Evolutionary conservation across 2,329 filamentous ascomycete species (phyloP).

Genomic region (Stenocarpella maydis): DNA sequence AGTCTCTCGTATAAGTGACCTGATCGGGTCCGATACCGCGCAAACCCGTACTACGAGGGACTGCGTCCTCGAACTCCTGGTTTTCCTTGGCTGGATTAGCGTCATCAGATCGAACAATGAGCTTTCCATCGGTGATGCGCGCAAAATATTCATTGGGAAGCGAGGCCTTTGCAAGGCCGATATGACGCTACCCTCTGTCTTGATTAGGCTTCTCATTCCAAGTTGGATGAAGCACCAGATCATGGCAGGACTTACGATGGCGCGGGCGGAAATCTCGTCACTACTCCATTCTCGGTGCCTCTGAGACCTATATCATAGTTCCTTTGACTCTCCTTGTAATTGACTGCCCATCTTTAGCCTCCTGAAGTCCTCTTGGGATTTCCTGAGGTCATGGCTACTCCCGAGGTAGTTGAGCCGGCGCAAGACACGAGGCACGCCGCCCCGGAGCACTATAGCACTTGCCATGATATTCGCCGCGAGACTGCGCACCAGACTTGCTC

Average conservation of each 20-base stretch:
- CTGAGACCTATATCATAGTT: slow-evolving; percentile 90
- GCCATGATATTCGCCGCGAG: slow-evolving; percentile 83
- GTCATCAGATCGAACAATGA: slow-evolving; percentile 96
- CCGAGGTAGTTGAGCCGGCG: slow-evolving; percentile 92
- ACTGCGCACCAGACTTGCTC: slow-evolving; percentile 84
- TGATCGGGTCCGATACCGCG: slow-evolving; percentile 92
- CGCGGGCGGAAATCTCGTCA: slow-evolving; percentile 92
- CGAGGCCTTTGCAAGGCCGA: slow-evolving; percentile 95
- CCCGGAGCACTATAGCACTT: slow-evolving; percentile 82
- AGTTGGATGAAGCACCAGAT: not conserved
- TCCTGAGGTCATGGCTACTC: slow-evolving; percentile 77
- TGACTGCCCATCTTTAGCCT: slow-evolving; percentile 72
- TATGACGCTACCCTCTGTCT: slow-evolving; percentile 83
- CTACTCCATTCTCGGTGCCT: slow-evolving; percentile 86
- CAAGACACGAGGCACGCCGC: slow-evolving; percentile 76
- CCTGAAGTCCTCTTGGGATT: slow-evolving; percentile 71
- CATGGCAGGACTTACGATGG: slow-evolving; percentile 70
- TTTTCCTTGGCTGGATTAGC: slow-evolving; percentile 97
- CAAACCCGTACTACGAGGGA: slow-evolving; percentile 87
- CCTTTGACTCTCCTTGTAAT: slow-evolving; percentile 76
- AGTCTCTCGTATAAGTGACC: slow-evolving; percentile 92
- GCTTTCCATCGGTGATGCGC: slow-evolving; percentile 85
- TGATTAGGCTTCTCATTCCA: not conserved
- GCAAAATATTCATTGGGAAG: slow-evolving; percentile 94
- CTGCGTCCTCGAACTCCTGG: slow-evolving; percentile 92